Evolutionary conservation across 1,284 basidiomycete genomes (phyloP).

Genomic region (Sutorius eximius): DNA sequence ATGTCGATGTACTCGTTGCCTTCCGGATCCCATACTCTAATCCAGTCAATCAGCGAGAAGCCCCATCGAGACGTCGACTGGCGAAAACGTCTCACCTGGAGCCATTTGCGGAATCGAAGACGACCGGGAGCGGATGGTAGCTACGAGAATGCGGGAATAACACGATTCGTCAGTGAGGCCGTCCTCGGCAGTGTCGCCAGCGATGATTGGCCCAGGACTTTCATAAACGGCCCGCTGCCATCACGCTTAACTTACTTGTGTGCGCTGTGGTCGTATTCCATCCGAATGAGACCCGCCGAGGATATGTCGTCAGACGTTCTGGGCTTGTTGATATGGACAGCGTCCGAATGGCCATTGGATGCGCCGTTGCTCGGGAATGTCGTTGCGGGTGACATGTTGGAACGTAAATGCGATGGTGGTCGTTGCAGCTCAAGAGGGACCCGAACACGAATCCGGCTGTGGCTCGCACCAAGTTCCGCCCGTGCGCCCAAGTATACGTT

Average conservation of each 20-base stretch:
- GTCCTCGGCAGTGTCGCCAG: not conserved
- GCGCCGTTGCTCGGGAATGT: slow-evolving; percentile 2
- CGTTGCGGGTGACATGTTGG: slow-evolving; percentile 27
- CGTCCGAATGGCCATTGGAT: slow-evolving; percentile 15
- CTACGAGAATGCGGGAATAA: slow-evolving; percentile 44
- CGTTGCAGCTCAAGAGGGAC: slow-evolving; percentile 11
- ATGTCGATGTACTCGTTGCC: slow-evolving; percentile 93
- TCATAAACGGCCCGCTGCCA: not conserved
- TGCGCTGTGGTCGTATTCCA: slow-evolving; percentile 83
- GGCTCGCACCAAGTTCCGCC: slow-evolving; percentile 17
- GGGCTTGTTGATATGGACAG: slow-evolving; percentile 16
- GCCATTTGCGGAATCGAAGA: slow-evolving; percentile 88
- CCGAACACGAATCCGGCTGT: not conserved
- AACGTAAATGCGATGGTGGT: slow-evolving; percentile 6
- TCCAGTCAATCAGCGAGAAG: slow-evolving; percentile 20
- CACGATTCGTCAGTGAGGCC: slow-evolving; percentile 27
- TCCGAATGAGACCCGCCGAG: slow-evolving; percentile 70
- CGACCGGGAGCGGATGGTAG: slow-evolving; percentile 94
- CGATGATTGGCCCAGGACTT: slow-evolving; percentile 13
- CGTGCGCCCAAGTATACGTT: slow-evolving; percentile 3
- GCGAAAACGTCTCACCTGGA: slow-evolving; percentile 70
- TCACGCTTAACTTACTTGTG: slow-evolving; percentile 72
- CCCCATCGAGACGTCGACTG: slow-evolving; percentile 17
- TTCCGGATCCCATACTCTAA: slow-evolving; percentile 94
- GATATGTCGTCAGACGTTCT: slow-evolving; percentile 34